Conservation (phyloP, 2,329 filamentous ascomycete genomes). For the Dothideomycetes sp. region DNA sequence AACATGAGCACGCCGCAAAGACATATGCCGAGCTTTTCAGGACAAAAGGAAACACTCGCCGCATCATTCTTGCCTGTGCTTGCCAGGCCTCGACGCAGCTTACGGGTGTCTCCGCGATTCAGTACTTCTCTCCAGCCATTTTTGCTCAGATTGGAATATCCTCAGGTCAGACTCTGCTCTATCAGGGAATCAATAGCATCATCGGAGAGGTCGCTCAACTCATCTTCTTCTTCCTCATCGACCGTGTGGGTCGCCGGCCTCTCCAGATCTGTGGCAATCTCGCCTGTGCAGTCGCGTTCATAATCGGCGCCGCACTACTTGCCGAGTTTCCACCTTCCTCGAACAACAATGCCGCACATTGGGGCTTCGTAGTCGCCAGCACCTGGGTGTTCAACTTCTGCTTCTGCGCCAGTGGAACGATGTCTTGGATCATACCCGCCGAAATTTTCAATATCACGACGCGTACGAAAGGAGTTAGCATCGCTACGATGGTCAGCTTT, state of each 20-base stretch:
- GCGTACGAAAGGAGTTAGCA: constrained; percentile 15
- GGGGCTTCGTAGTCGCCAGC: constrained; percentile 17
- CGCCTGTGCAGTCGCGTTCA: constrained; percentile 13
- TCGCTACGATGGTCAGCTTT: constrained; percentile 15
- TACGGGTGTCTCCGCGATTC: constrained; percentile 19
- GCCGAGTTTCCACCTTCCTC: constrained; percentile 9
- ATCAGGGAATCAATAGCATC: constrained; percentile 14
- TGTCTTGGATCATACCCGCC: constrained; percentile 18
- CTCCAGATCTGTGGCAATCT: constrained; percentile 14
- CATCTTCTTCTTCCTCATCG: constrained; percentile 15
- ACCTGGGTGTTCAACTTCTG: constrained; percentile 18
- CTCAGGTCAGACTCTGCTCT: constrained; percentile 12
- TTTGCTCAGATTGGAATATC: constrained; percentile 15
- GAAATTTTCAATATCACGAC: constrained; percentile 17
- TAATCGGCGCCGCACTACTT: constrained; percentile 16
- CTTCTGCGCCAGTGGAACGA: constrained; percentile 15
- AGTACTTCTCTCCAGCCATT: constrained; percentile 19
- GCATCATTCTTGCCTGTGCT: constrained; percentile 15
- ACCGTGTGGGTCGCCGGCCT: constrained; percentile 14
- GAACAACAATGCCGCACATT: constrained; percentile 15
- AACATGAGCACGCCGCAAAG: constrained; percentile 12
- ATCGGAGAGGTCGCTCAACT: constrained; percentile 56
- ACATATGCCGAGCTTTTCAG: constrained; percentile 16
- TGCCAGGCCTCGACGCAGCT: constrained; percentile 19
- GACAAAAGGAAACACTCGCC: constrained; percentile 14